These are phyloP conservation scores for Gynochthodes officinalis DNA, from an alignment of 257 asterid species.

Conservation along the genomic window DNA sequence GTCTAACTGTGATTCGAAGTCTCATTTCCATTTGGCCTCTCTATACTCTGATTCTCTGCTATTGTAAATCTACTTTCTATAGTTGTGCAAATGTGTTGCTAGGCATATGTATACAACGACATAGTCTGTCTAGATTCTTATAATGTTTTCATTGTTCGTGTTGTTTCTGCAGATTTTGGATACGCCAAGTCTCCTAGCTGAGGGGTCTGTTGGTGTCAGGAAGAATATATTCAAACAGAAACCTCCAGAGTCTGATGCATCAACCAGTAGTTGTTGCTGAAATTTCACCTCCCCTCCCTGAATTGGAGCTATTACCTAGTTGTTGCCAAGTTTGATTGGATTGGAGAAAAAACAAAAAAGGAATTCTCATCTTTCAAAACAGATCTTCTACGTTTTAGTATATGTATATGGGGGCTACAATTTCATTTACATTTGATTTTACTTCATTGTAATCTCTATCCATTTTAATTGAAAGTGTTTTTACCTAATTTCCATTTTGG, in stretches of 20 bases:
- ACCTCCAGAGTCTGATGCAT: slow-evolving; percentile 64
- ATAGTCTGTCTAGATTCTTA: background rate
- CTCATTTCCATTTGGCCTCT: background rate
- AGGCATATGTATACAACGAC: background rate
- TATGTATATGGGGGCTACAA: background rate
- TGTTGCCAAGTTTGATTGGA: slow-evolving; percentile 3
- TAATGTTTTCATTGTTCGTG: background rate
- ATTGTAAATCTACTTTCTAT: background rate
- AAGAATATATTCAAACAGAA: slow-evolving; percentile 93
- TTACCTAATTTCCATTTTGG: background rate
- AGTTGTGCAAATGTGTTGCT: background rate
- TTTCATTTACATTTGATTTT: background rate
- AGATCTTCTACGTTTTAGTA: background rate
- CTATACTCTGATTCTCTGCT: background rate
- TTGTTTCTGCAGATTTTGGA: slow-evolving; percentile 69
- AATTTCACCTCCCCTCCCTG: slow-evolving; percentile 5
- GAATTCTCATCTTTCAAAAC: background rate
- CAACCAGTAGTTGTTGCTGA: slow-evolving; percentile 88
- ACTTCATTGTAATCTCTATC: background rate
- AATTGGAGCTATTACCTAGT: slow-evolving; percentile 6
- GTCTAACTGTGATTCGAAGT: background rate
- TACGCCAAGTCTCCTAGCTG: slow-evolving; percentile 80
- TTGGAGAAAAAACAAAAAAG: background rate
- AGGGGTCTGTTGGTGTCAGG: slow-evolving; percentile 68
- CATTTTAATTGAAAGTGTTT: background rate